Conservation (phyloP, 352 stramenopile genomes). For the Nothophytophthora sp. region DNA sequence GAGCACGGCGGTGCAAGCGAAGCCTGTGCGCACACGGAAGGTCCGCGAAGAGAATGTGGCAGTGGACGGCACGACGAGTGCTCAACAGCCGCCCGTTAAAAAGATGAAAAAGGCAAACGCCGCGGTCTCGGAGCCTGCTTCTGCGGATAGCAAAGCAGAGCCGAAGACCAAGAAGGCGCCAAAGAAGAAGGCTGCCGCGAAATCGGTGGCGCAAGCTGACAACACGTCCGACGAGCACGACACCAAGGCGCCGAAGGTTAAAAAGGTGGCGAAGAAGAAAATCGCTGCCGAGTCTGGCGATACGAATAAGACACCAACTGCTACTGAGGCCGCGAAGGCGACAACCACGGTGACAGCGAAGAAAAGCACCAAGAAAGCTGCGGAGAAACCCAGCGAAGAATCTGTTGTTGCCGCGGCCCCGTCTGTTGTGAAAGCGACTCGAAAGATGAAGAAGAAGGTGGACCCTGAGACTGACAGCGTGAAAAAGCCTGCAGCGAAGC, state of each 20-base stretch:
- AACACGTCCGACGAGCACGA: no score
- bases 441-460: conserved; percentile 44
- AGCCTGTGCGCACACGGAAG: conserved; percentile 25
- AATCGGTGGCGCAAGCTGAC: conserved; percentile 1
- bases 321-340: conserved; percentile 12
- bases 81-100: conserved; percentile 19
- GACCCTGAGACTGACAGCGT: conserved; percentile 20
- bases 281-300: no score
- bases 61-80: conserved; percentile 2
- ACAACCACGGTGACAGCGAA: conserved; percentile 9
- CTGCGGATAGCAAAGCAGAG: conserved; percentile 1
- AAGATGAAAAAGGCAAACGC: conserved; percentile 31
- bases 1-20: conserved; percentile 2
- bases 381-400: conserved; percentile 8
- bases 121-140: conserved; percentile 2
- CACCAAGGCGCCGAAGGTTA: no score
- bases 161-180: conserved; percentile 9
- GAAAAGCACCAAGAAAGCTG: no score
- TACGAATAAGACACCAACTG: conserved; percentile 23
- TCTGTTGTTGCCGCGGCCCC: not conserved
- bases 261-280: conserved; percentile 6
- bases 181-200: conserved; percentile 25
- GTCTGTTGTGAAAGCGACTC: conserved; percentile 3
- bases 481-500: conserved; percentile 36
- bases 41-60: conserved; percentile 13